Base-by-base conservation (phyloP, 2,329 filamentous ascomycete species). In the Trichoderma asperellum region DNA sequence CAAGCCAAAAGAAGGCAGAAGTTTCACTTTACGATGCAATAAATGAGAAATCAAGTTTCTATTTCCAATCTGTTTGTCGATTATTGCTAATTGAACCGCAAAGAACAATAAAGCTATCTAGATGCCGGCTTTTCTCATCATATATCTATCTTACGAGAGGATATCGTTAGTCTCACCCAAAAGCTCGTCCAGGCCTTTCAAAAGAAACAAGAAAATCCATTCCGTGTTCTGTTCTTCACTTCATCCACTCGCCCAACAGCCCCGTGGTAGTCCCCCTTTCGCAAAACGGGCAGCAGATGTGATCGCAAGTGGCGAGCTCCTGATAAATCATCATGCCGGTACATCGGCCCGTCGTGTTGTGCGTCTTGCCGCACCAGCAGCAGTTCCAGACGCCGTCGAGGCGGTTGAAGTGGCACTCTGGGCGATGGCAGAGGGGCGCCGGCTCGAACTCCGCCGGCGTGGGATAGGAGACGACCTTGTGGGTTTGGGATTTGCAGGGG, bases 341-440 rank as follows among this genome's bases (percentile, higher is more conserved):
- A 76, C 85, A 87, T 32, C 84, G 81, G 5, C 84, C 85, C 32
- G 78, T 77, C 56, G 80, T 79, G 73, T 87, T 87, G 79, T 82
- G 82, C n/a, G 79, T 78, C 73, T 86, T 86, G 34, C 85, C 85
- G 69, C 85, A 87, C 84, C 84, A 86, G 76, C 85, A 87, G 76
- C 85, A 87, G 76, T 85, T 85, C 85, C 85, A 87, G 71, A 76
- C 81, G 37, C 85, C 79, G 68, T 83, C 82, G 69, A 82, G 81
- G 59, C 77, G 76, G 76, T 85, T 83, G 72, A 84, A 87, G 8
- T 85, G 84, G 67, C 85, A 87, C 61, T 79, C 77, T 29, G 61
- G 27, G n/a, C 68, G 69, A 43, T 8, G 80, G 72, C 68, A 86
- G 75, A 56, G 83, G 83, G 72, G 72, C 70, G 81, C 80, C 59